Base-by-base conservation (phyloP, 2,329 filamentous ascomycete species). In the Chrysosporium keratinophilum region DNA sequence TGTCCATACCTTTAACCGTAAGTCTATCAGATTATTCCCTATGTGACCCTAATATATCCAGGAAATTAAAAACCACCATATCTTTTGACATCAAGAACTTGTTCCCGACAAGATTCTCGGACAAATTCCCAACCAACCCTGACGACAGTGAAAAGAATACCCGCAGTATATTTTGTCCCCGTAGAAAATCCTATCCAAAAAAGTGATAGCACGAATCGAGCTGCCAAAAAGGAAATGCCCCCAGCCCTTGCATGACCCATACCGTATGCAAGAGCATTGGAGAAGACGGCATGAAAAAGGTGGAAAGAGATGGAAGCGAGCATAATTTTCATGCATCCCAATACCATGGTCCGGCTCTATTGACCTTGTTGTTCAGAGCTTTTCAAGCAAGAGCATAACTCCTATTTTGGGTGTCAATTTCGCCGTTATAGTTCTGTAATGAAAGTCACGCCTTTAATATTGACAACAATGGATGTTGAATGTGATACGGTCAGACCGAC, bases 11-110 rank as follows among this genome's bases (percentile, higher is more conserved):
- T 50, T 34, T 15, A 17, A 40, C 7, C 31, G 35, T 20, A n/a
- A n/a, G 15, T 37, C 40, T 51, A 23, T 35, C 31, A 35, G 20
- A 43, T 50, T 50, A 50, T 33, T 50, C 48, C 48, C 40, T 45
- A 52, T 46, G 39, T 39, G 23, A n/a, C 20, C 34, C n/a, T 45
- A 52, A 46, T 52, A 52, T 52, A 46, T 52, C 50, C 54, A 56
- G 39, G 45, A 33, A 40, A 44, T 15, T 3, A 15, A 6, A 40
- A 48, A 19, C 20, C 42, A 48, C 48, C 19, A 43, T 45, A 37
- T 43, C 20, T 34, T 14, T 19, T 37, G n/a, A 14, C 20, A 12
- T 39, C 4, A 28, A 50, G 39, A 50, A 19, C 37, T 37, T 31
- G 48, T 50, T 43, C 48, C 39, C 37, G 31, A 20, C 39, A 43